phyloP scores from a whole-genome alignment of 306 rosid species.

The Lathyrus tuberosus region DNA sequence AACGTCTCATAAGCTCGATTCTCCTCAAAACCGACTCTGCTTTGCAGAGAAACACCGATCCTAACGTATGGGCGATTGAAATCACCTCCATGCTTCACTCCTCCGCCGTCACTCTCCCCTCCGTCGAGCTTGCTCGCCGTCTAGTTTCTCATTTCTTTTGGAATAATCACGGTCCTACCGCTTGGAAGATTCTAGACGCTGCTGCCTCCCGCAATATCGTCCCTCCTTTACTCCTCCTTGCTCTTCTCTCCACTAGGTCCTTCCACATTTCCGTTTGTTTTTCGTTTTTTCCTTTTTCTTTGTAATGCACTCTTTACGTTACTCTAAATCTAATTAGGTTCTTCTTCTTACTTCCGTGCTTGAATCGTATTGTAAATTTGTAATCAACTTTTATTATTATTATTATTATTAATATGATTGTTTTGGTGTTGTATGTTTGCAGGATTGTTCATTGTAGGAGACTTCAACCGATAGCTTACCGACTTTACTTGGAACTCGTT shows the following conservation, averaged over 20 bases:
- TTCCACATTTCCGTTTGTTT: not conserved
- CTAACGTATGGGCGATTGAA: constrained; percentile 64
- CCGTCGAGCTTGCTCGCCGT: constrained; percentile 73
- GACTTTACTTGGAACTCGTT: constrained; percentile 81
- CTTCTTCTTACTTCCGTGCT: not conserved
- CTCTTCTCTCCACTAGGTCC: constrained; percentile 78
- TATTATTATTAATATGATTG: not conserved
- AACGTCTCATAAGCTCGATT: constrained; percentile 46
- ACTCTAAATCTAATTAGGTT: constrained; percentile 11
- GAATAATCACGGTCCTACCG: constrained; percentile 63
- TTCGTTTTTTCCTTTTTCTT: too few relatives aligned
- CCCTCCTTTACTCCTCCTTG: constrained; percentile 76
- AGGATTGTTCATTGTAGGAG: constrained; percentile 78
- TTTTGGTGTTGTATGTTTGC: not conserved
- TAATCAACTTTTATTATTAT: not conserved
- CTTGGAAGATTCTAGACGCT: constrained; percentile 83
- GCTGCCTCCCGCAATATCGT: constrained; percentile 58
- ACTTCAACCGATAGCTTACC: constrained; percentile 67
- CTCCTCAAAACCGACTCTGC: constrained; percentile 66
- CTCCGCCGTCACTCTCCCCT: constrained; percentile 64
- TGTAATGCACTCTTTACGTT: not conserved
- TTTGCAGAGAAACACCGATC: constrained; percentile 60
- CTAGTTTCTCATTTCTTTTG: constrained; percentile 83
- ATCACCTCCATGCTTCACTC: constrained; percentile 50
- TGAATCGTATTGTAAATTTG: constrained; percentile 13